Evolutionary conservation across 345 rosid genomes (phyloP).

Genomic region (Lenwebbia sp.): DNA sequence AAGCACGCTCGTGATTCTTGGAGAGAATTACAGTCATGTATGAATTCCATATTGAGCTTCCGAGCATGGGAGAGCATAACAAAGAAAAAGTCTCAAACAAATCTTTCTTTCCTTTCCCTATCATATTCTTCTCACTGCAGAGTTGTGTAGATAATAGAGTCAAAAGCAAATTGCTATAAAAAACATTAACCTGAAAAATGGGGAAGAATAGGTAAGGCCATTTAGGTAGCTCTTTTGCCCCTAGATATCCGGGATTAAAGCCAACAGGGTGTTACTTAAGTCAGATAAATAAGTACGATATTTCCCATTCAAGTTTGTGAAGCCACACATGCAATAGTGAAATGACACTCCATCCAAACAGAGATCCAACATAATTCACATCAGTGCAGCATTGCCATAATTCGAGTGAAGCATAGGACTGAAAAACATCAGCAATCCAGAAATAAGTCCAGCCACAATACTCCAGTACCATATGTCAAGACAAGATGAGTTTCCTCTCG

Average conservation of each 20-base stretch:
- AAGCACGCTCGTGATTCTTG: background rate
- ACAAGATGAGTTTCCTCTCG: background rate
- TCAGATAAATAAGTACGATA: background rate
- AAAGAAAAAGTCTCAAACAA: background rate
- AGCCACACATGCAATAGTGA: background rate
- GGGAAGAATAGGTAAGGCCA: background rate
- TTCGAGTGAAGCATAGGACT: background rate
- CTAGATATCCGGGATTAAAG: background rate
- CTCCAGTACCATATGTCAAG: background rate
- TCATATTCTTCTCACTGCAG: background rate
- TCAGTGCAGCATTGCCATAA: background rate
- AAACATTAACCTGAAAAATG: background rate
- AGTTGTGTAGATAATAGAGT: background rate
- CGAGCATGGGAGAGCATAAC: background rate
- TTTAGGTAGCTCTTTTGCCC: background rate
- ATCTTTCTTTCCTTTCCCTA: background rate
- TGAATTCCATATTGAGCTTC: background rate
- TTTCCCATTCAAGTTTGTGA: background rate
- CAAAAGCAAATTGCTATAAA: background rate
- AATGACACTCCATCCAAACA: background rate
- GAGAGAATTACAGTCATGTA: background rate
- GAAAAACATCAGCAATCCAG: background rate
- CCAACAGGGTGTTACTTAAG: background rate
- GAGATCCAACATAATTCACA: rapidly evolving
- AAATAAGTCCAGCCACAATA: background rate